A percentile compares a stretch with the other conserved stretches of the same genome.
Conservation (phyloP, 2,329 filamentous ascomycete species). For the Rugonectria rugulosa region DNA sequence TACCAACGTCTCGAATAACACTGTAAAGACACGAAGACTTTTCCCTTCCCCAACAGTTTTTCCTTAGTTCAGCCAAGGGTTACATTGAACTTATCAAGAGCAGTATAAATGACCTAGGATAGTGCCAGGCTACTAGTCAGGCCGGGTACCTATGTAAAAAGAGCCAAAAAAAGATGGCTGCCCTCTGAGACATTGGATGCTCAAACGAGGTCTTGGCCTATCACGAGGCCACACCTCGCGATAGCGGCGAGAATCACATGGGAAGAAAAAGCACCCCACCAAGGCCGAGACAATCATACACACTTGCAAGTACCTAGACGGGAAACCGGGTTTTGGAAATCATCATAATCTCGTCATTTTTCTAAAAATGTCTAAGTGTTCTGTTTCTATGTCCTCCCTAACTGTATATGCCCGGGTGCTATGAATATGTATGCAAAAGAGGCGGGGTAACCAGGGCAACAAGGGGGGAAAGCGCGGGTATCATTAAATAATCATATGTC, state of each 20-base stretch:
- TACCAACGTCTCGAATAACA: no score
- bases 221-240: conserved; percentile 18
- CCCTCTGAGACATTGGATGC: conserved; percentile 12
- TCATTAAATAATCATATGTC: conserved; percentile 24
- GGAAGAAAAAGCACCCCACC: conserved; percentile 1
- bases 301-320: background rate
- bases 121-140: background rate
- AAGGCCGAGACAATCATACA: conserved; percentile 4
- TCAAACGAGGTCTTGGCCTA: background rate
- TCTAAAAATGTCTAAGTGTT: conserved; percentile 13
- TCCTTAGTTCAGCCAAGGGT: background rate
- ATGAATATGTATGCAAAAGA: conserved; percentile 7
- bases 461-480: conserved; percentile 10
- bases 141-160: background rate
- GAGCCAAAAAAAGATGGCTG: background rate
- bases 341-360: conserved; percentile 21
- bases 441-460: conserved; percentile 5
- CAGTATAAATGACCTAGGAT: no score
- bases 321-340: background rate
- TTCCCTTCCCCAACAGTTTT: no score
- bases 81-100: no score
- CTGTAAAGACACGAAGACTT: no score
- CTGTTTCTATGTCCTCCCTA: conserved; percentile 9
- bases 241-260: conserved; percentile 14
- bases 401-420: no score